phyloP scores from a whole-genome alignment of 148 eudicot species.

The Mesembryanthemum crystallinum region DNA sequence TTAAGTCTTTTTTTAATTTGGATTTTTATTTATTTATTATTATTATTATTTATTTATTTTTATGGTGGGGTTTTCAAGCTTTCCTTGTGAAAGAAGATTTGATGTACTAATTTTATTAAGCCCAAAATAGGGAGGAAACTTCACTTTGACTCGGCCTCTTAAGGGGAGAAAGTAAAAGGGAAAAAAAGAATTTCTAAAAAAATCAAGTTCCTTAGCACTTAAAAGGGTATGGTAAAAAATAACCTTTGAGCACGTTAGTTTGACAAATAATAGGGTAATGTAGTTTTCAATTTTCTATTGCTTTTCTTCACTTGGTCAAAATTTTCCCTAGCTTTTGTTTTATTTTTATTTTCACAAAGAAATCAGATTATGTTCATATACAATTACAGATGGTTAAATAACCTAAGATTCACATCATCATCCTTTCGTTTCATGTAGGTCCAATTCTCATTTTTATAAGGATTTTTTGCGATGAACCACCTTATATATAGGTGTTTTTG shows the following conservation, averaged over 20 bases:
- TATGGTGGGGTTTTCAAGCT: no score
- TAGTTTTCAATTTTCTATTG: background rate
- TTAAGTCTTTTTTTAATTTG: background rate
- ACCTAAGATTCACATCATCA: no score
- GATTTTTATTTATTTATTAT: background rate
- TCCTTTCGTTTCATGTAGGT: no score
- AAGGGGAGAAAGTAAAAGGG: background rate
- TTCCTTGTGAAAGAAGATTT: conserved; percentile 21
- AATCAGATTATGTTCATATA: no score
- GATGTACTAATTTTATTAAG: background rate
- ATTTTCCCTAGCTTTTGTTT: no score
- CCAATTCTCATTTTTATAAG: no score
- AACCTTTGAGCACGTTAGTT: conserved; percentile 10
- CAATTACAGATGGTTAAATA: no score
- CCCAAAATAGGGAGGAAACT: background rate
- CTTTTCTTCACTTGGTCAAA: background rate
- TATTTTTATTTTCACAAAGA: no score
- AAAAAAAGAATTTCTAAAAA: background rate
- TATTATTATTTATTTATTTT: no score
- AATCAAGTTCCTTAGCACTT: background rate
- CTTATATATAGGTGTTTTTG: no score
- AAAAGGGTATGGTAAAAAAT: conserved; percentile 1
- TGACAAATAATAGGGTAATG: background rate
- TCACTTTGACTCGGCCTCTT: background rate
- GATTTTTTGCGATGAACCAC: no score